These are phyloP conservation scores for Paradendryphiella salina DNA, from an alignment of 2,329 filamentous ascomycete genomes.

Conservation along the genomic window DNA sequence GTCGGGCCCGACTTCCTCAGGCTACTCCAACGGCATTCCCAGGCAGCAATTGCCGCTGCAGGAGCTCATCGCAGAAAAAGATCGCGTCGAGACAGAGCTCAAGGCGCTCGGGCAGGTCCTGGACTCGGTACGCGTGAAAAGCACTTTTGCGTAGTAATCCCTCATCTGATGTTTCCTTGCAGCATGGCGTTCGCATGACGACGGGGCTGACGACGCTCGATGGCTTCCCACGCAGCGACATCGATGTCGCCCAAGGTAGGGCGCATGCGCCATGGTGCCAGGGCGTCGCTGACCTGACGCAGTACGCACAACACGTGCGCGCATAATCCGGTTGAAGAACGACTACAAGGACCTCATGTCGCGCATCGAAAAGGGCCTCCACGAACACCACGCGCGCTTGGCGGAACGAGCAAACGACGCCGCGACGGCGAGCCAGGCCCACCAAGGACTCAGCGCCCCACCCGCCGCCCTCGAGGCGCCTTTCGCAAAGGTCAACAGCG, in stretches of 20 bases:
- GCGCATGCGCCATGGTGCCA: slow-evolving; percentile 1
- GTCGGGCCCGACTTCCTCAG: slow-evolving; percentile 71
- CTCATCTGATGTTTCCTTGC: slow-evolving; percentile 20
- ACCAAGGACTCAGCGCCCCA: slow-evolving; percentile 29
- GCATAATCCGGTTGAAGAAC: slow-evolving; percentile 86
- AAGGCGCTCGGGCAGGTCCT: slow-evolving; percentile 81
- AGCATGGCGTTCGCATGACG: slow-evolving; percentile 94
- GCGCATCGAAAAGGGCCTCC: slow-evolving; percentile 80
- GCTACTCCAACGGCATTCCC: slow-evolving; percentile 63
- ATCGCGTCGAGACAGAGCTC: slow-evolving; percentile 82
- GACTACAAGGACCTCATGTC: slow-evolving; percentile 91
- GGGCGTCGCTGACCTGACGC: slow-evolving; percentile 24
- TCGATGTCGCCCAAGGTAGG: slow-evolving; percentile 92
- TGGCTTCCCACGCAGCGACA: slow-evolving; percentile 88
- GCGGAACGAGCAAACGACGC: slow-evolving; percentile 51
- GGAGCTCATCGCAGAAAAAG: slow-evolving; percentile 83
- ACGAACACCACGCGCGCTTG: slow-evolving; percentile 81
- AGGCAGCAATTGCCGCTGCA: slow-evolving; percentile 68
- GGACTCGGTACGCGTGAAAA: slow-evolving; percentile 68
- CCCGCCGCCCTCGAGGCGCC: slow-evolving; percentile 58
- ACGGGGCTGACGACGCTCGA: slow-evolving; percentile 84
- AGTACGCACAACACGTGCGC: slow-evolving; percentile 91
- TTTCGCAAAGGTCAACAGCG: slow-evolving; percentile 89
- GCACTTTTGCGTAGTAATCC: slow-evolving; percentile 3
- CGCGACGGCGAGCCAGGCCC: slow-evolving; percentile 24